Evolutionary conservation across 768 basidiomycete species (phyloP).

Genomic region (Daedalea quercina): DNA sequence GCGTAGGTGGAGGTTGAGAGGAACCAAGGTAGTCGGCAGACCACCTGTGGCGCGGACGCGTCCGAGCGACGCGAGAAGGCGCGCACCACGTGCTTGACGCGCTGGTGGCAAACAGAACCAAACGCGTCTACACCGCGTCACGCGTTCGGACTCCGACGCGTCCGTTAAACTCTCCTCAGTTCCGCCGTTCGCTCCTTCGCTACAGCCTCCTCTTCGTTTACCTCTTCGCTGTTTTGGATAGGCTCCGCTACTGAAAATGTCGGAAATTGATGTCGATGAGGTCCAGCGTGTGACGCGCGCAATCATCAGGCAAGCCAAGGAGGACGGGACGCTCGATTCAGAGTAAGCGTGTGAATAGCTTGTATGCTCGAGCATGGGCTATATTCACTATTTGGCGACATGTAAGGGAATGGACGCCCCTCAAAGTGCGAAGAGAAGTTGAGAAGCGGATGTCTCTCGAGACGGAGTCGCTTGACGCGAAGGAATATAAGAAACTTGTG

Average conservation of each 20-base stretch:
- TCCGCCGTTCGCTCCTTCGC: neutral
- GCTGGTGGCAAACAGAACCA: neutral
- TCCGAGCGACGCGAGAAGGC: neutral
- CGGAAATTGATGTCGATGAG: constrained; percentile 19
- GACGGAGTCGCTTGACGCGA: constrained; percentile 33
- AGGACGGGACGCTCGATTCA: constrained; percentile 26
- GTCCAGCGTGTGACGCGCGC: constrained; percentile 27
- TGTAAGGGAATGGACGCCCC: constrained; percentile 38
- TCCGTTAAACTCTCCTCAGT: neutral
- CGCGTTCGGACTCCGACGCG: neutral
- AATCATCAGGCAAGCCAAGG: constrained; percentile 21
- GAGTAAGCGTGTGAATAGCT: neutral
- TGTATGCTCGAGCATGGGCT: neutral
- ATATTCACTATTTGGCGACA: neutral
- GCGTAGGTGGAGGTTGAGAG: too few species aligned
- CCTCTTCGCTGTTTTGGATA: too few species aligned
- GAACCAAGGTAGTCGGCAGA: neutral
- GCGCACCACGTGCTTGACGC: neutral
- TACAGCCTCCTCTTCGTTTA: neutral
- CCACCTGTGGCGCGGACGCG: neutral
- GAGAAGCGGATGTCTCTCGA: constrained; percentile 42
- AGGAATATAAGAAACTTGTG: constrained; percentile 40
- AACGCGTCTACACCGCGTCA: neutral
- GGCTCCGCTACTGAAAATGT: neutral
- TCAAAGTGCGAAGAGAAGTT: constrained; percentile 42